phyloP scores from a whole-genome alignment of 148 eudicot species.

The Chenopodium berlandieri region DNA sequence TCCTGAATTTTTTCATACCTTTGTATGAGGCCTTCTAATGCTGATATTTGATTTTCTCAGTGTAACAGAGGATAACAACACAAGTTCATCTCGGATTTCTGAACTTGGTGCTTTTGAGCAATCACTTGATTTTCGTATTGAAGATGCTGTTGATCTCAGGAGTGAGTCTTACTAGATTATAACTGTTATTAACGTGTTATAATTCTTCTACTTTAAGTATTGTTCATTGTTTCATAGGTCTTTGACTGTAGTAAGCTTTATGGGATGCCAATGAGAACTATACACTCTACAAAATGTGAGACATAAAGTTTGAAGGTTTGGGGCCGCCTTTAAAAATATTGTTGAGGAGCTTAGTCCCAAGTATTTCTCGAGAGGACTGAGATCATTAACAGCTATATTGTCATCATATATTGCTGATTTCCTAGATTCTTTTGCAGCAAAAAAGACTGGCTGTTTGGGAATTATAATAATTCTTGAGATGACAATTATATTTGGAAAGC shows the following conservation, averaged over 20 bases:
- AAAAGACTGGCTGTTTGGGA: neutral
- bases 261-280: neutral
- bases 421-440: neutral
- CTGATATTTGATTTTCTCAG: constrained; percentile 40
- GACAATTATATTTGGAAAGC: neutral
- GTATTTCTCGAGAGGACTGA: neutral
- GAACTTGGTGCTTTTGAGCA: constrained; percentile 67
- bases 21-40: neutral
- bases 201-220: neutral
- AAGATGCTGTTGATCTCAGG: constrained; percentile 56
- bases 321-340: neutral
- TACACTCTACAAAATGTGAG: neutral
- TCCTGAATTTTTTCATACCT: neutral
- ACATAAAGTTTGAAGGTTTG: neutral
- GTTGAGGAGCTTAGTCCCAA: neutral
- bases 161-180: constrained; percentile 41
- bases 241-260: too few relatives aligned
- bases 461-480: neutral
- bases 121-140: constrained; percentile 62
- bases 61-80: constrained; percentile 49
- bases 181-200: neutral
- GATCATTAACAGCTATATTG: neutral
- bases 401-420: neutral
- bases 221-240: neutral
- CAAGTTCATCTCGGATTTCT: constrained; percentile 45